Evolutionary conservation across 257 asterid genomes (phyloP), one percentile per base, ranked within the genome.

Genomic region (Craterostigma plantagineum): DNA sequence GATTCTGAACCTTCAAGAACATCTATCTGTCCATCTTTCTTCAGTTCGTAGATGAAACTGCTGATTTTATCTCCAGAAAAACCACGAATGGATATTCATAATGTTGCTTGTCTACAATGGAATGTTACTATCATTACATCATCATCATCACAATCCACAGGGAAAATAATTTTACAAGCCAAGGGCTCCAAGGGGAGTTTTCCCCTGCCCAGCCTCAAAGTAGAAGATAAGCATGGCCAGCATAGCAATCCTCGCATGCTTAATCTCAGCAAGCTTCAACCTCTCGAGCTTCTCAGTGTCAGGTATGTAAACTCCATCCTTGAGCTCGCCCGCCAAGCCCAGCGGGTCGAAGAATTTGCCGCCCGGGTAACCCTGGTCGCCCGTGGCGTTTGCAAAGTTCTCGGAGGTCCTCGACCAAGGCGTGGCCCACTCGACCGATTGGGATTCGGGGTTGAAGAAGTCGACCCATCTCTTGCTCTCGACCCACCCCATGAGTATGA

Each of bases 401-500:
- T 76, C 95, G 0, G 98, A 66, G 0, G 93, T 70, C 53, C 54
- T 76, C 0, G 98, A 87, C 98, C 95, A 87, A 2, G 98, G 98
- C 0, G 98, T 87, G 3, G 98, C 95, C 98, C 98, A 87, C 18
- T 76, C 95, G 3, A 87, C 71, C 1, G 95, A 74, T 12, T 87
- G 98, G 0, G 98, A 87, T 34, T 79, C 95, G 0, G 83, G 93
- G 79, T 55, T 62, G 81, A 82, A 87, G 77, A 76, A 87, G 53
- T 87, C 98, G 0, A 79, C 95, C 98, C 98, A 87, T 56, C 98
- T 55, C 60, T 87, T 82, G 86, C 93, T 75, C 71, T 87, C 95
- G 14, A 87, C 98, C 98, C 98, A 87, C 0, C 98, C 95, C 98
- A 87, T 87, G 42, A 87, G 85, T 16, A 87, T 63, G 14, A 87